Evolutionary conservation across 1,139 yeast genomes (phyloP).

Genomic region (Saccharomycopsis hybrid): DNA sequence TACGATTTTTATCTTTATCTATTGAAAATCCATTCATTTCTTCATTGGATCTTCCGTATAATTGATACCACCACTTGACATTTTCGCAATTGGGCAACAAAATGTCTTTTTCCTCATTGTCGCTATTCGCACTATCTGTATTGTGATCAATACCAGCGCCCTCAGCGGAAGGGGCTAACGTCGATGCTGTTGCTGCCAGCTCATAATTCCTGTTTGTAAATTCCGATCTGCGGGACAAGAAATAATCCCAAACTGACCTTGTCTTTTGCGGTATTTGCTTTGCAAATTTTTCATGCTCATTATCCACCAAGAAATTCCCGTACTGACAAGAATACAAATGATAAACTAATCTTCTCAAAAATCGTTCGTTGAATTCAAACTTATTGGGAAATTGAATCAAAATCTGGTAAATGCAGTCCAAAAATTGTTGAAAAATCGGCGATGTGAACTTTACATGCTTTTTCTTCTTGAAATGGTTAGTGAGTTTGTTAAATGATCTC

Average conservation of each 20-base stretch:
- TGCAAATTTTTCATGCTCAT: constrained; percentile 52
- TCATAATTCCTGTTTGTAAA: constrained; percentile 51
- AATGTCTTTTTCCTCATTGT: constrained; percentile 37
- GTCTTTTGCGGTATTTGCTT: constrained; percentile 43
- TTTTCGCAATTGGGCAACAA: constrained; percentile 62
- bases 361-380: constrained; percentile 87
- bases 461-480: constrained; percentile 34
- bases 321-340: constrained; percentile 93
- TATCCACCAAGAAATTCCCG: constrained; percentile 79
- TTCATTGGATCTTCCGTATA: constrained; percentile 69
- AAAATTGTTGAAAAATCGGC: constrained; percentile 89
- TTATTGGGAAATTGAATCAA: constrained; percentile 59
- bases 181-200: too few species aligned
- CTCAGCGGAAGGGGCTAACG: neutral
- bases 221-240: constrained; percentile 67
- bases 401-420: constrained; percentile 83
- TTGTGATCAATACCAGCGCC: too few species aligned
- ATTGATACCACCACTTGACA: constrained; percentile 82
- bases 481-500: constrained; percentile 25
- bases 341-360: constrained; percentile 73
- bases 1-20: neutral
- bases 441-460: constrained; percentile 54
- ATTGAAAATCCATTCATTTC: constrained; percentile 55
- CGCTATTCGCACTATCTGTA: too few species aligned
- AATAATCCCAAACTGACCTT: constrained; percentile 90